Evolutionary conservation across 2,329 filamentous ascomycete species (phyloP).

Genomic region (Pseudogymnoascus sp.): DNA sequence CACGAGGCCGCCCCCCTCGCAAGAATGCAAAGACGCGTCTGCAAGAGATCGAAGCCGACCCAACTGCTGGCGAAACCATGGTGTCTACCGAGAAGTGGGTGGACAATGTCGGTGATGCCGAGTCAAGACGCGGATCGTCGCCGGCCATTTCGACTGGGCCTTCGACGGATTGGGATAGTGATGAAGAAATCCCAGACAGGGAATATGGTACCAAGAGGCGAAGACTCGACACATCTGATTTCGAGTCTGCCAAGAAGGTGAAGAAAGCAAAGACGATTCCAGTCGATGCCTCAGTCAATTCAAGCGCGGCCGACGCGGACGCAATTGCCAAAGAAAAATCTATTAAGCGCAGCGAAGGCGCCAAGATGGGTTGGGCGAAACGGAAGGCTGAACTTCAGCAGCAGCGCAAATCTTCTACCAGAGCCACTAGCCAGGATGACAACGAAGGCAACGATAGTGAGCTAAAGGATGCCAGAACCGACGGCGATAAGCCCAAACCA

Average conservation of each 20-base stretch:
- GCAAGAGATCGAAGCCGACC: conserved; percentile 3
- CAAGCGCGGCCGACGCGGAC: neutral
- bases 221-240: neutral
- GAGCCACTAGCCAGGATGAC: neutral
- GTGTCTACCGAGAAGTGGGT: conserved; percentile 4
- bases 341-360: conserved; percentile 1
- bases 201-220: neutral
- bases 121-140: neutral
- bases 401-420: conserved; percentile 2
- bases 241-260: neutral
- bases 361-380: conserved; percentile 6
- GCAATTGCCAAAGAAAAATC: conserved; percentile 6
- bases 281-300: neutral
- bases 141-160: neutral
- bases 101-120: conserved; percentile 1
- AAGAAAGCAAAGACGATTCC: conserved; percentile 3
- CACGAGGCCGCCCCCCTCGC: neutral
- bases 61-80: conserved; percentile 8
- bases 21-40: conserved; percentile 9
- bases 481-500: neutral
- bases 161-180: neutral
- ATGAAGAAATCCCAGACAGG: neutral
- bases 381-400: conserved; percentile 6
- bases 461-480: neutral
- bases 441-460: neutral